Percentiles rank a stretch among this genome's conserved stretches.
Conservation (phyloP, 176 grass and related monocot genomes). For the maize (Zea mays) region DNA sequence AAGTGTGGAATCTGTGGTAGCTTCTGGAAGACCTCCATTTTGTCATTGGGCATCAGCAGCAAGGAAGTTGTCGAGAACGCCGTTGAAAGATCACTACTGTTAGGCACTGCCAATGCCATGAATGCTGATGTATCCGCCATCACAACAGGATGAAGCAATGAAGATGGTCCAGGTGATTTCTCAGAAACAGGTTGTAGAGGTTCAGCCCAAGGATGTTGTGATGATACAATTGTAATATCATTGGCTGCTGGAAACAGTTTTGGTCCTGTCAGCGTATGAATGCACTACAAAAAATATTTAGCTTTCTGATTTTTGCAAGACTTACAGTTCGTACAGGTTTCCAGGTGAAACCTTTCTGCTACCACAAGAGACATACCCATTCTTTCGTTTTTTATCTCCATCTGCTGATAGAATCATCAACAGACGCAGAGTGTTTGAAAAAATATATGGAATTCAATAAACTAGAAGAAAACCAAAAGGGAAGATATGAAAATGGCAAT, state of each 20-base stretch:
- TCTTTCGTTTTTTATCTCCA: constrained; percentile 7
- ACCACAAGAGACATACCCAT: not conserved
- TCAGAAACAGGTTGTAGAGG: not conserved
- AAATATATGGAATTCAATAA: not conserved
- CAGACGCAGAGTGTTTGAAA: not conserved
- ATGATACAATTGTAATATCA: not conserved
- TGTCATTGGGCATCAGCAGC: constrained; percentile 25
- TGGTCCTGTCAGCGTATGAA: not conserved
- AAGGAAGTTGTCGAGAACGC: constrained; percentile 39
- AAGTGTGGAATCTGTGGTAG: constrained; percentile 60
- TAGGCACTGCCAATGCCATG: constrained; percentile 9
- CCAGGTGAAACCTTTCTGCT: not conserved
- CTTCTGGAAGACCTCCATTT: constrained; percentile 48
- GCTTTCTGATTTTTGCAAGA: constrained; percentile 8
- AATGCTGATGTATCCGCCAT: constrained; percentile 16
- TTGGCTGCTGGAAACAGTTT: not conserved
- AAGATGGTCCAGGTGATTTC: constrained; percentile 12
- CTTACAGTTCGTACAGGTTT: constrained; percentile 25
- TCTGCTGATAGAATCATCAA: constrained; percentile 15
- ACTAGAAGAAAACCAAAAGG: not conserved
- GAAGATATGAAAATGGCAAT: not conserved
- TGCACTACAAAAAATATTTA: not conserved
- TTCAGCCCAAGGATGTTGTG: not conserved
- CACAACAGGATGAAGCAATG: not conserved
- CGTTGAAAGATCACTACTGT: not conserved